Evolutionary conservation across 2,329 filamentous ascomycete genomes (phyloP).

Genomic region (Lasiodiplodia citricola): DNA sequence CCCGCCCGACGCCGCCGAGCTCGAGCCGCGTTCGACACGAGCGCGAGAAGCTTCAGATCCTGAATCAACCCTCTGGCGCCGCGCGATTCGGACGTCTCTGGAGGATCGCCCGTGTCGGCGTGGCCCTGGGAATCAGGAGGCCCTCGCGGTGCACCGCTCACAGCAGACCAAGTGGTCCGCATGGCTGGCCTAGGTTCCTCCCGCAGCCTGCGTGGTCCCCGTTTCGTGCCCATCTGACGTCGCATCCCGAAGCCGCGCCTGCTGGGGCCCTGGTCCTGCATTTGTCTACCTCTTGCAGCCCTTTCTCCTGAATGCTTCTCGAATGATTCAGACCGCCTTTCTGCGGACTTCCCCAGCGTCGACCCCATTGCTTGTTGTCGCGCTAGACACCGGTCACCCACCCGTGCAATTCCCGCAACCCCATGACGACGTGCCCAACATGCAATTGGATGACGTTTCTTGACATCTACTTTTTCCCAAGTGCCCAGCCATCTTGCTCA

Average conservation of each 20-base stretch:
- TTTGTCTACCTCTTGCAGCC: slow-evolving; percentile 23
- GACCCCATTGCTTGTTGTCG: not conserved
- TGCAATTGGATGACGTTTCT: slow-evolving; percentile 11
- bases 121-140: not conserved
- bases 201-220: slow-evolving; percentile 2
- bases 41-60: slow-evolving; percentile 4
- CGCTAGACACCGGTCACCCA: not conserved
- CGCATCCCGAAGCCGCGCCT: slow-evolving; percentile 7
- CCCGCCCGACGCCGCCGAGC: slow-evolving; percentile 16
- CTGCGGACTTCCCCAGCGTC: not conserved
- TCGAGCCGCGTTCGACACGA: slow-evolving; percentile 23
- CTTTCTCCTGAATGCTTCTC: slow-evolving; percentile 22
- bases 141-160: not conserved
- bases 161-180: slow-evolving; percentile 15
- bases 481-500: not conserved
- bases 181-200: slow-evolving; percentile 12
- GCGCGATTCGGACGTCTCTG: not conserved
- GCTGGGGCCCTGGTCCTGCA: slow-evolving; percentile 14
- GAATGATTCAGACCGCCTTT: slow-evolving; percentile 24
- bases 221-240: slow-evolving; percentile 19
- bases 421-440: not conserved
- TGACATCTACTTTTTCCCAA: not conserved
- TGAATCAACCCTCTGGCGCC: not conserved
- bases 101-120: slow-evolving; percentile 3
- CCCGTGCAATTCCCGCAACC: not conserved